phyloP scores from a whole-genome alignment of 805 yeast species.

The Candida sonorensis region DNA sequence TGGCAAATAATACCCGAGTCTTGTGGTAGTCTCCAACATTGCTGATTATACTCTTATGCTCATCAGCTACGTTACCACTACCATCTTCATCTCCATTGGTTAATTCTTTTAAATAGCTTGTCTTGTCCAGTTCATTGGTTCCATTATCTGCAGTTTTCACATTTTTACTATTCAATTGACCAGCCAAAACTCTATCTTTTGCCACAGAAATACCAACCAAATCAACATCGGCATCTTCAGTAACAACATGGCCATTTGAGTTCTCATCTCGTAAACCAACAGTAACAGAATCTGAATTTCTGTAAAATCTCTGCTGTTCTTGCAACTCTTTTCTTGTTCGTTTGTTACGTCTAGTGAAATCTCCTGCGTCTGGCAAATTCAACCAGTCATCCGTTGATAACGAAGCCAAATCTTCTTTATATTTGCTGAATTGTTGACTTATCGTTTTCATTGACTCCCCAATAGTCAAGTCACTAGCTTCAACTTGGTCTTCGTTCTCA shows the following conservation, averaged over 20 bases:
- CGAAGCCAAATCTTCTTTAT: constrained; percentile 52
- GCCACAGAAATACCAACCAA: constrained; percentile 56
- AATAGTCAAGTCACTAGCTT: constrained; percentile 14
- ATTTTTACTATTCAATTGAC: constrained; percentile 39
- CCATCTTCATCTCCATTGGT: constrained; percentile 15
- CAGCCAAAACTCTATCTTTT: constrained; percentile 49
- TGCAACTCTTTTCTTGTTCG: constrained; percentile 58
- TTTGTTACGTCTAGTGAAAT: constrained; percentile 74
- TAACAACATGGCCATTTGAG: constrained; percentile 24
- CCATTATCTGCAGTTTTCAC: constrained; percentile 8
- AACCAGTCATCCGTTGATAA: constrained; percentile 75
- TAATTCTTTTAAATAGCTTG: constrained; percentile 38
- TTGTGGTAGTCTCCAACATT: constrained; percentile 50
- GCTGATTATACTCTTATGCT: constrained; percentile 15
- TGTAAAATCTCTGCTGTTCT: constrained; percentile 62
- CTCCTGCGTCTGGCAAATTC: constrained; percentile 80
- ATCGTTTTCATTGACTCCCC: constrained; percentile 27
- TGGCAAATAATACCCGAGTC: constrained; percentile 54
- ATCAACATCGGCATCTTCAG: constrained; percentile 28
- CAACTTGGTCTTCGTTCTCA: constrained; percentile 7
- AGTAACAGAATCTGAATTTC: constrained; percentile 71
- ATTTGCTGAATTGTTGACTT: constrained; percentile 56
- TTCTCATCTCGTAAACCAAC: constrained; percentile 27
- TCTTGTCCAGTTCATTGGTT: constrained; percentile 25
- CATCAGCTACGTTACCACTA: constrained; percentile 5